phyloP scores from a whole-genome alignment of 2,329 filamentous ascomycete genomes.

The Fusarium pseudonygamai region DNA sequence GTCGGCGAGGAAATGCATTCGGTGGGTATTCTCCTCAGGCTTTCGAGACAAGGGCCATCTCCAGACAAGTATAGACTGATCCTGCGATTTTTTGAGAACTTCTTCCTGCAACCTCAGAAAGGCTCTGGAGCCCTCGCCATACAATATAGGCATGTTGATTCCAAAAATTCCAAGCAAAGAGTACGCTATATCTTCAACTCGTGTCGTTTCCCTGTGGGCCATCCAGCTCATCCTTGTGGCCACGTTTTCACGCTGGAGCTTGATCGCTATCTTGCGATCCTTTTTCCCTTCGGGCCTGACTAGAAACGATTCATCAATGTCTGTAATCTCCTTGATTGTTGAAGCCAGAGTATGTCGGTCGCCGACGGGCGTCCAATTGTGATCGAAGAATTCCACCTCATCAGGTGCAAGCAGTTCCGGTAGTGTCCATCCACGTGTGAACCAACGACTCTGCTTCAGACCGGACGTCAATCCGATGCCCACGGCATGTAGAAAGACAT shows the following conservation, averaged over 20 bases:
- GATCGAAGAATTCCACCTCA: constrained; percentile 41
- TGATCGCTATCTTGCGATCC: constrained; percentile 26
- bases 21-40: constrained; percentile 23
- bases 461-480: constrained; percentile 19
- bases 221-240: constrained; percentile 51
- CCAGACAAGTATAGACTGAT: constrained; percentile 50
- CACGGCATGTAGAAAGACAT: constrained; percentile 30
- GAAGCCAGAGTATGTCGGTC: constrained; percentile 28
- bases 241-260: constrained; percentile 40
- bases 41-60: constrained; percentile 29
- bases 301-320: constrained; percentile 36
- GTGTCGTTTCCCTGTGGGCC: constrained; percentile 43
- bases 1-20: constrained; percentile 41
- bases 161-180: constrained; percentile 49
- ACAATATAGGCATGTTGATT: constrained; percentile 50
- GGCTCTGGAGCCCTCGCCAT: constrained; percentile 48
- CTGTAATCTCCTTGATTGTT: constrained; percentile 38
- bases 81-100: constrained; percentile 46
- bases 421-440: constrained; percentile 40
- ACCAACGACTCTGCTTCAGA: constrained; percentile 40
- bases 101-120: constrained; percentile 49
- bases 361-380: constrained; percentile 37
- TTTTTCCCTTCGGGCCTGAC: constrained; percentile 29
- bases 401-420: constrained; percentile 41
- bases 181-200: constrained; percentile 48